Evolutionary conservation across 2,329 filamentous ascomycete species (phyloP).

Genomic region (Diaporthe vaccinii): DNA sequence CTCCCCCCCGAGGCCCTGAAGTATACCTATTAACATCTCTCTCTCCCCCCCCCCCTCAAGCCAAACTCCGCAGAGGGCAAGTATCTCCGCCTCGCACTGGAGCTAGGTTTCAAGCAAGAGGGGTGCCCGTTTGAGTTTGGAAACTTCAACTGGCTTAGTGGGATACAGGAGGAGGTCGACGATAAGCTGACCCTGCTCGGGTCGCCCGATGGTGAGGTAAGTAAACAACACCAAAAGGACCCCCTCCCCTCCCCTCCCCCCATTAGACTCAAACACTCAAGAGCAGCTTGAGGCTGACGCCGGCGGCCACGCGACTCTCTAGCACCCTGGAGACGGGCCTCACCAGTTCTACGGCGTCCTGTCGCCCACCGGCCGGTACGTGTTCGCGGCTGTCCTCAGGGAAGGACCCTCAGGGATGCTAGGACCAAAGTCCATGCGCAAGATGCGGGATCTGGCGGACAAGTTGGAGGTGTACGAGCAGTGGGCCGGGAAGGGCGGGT

Average conservation of each 20-base stretch:
- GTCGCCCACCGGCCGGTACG: background rate
- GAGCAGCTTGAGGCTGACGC: background rate
- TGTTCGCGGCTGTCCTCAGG: conserved; percentile 23
- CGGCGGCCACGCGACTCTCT: background rate
- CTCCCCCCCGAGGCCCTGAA: background rate
- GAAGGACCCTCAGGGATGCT: background rate
- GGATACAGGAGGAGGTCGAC: conserved; percentile 20
- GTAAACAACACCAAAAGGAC: background rate
- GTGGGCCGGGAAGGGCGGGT: background rate
- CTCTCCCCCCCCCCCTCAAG: background rate
- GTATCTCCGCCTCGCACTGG: conserved; percentile 18
- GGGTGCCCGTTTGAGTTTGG: conserved; percentile 13
- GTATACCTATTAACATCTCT: background rate
- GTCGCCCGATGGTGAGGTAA: conserved; percentile 3
- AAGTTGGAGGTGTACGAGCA: conserved; percentile 9
- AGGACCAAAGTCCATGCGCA: background rate
- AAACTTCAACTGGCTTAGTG: conserved; percentile 10
- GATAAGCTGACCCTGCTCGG: conserved; percentile 19
- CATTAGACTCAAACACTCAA: too few relatives aligned
- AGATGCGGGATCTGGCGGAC: conserved; percentile 4
- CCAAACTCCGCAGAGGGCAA: background rate
- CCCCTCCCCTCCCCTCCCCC: background rate
- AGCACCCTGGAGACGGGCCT: background rate
- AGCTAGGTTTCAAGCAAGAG: conserved; percentile 1
- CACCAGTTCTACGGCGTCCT: conserved; percentile 28